Evolutionary conservation across 768 basidiomycete species (phyloP).

Genomic region (Tricholoma matsutake): DNA sequence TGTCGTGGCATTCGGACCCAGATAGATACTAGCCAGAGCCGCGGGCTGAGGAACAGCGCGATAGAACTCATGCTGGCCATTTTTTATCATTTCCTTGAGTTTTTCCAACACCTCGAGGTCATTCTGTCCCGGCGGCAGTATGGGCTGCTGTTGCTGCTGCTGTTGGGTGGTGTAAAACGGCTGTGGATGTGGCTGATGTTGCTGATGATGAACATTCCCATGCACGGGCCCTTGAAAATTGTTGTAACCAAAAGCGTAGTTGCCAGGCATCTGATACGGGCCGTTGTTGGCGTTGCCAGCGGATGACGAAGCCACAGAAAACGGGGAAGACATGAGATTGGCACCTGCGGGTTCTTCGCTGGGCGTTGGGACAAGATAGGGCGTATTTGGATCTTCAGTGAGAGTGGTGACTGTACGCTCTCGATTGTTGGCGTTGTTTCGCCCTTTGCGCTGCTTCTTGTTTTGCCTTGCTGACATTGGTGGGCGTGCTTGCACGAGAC

Average conservation of each 20-base stretch:
- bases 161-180: conserved; percentile 20
- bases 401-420: conserved; percentile 70
- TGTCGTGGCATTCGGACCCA: conserved; percentile 41
- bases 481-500: conserved; percentile 15
- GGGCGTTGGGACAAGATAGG: conserved; percentile 48
- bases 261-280: conserved; percentile 32
- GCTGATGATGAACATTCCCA: conserved; percentile 25
- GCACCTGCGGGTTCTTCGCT: conserved; percentile 46
- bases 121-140: conserved; percentile 51
- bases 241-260: conserved; percentile 37
- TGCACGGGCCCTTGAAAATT: conserved; percentile 31
- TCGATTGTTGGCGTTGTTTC: conserved; percentile 50
- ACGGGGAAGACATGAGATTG: conserved; percentile 35
- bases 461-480: conserved; percentile 59
- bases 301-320: conserved; percentile 34
- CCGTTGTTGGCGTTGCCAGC: conserved; percentile 25
- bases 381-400: conserved; percentile 54
- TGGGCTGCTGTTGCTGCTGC: conserved; percentile 17
- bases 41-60: conserved; percentile 63
- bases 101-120: conserved; percentile 76
- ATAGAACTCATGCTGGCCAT: conserved; percentile 70
- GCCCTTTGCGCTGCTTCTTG: conserved; percentile 58
- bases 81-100: conserved; percentile 70
- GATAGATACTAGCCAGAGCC: conserved; percentile 60
- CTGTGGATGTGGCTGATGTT: conserved; percentile 21